These are phyloP conservation scores for Paecilomyces sp. DNA, from an alignment of 2,329 filamentous ascomycete species.

Conservation along the genomic window DNA sequence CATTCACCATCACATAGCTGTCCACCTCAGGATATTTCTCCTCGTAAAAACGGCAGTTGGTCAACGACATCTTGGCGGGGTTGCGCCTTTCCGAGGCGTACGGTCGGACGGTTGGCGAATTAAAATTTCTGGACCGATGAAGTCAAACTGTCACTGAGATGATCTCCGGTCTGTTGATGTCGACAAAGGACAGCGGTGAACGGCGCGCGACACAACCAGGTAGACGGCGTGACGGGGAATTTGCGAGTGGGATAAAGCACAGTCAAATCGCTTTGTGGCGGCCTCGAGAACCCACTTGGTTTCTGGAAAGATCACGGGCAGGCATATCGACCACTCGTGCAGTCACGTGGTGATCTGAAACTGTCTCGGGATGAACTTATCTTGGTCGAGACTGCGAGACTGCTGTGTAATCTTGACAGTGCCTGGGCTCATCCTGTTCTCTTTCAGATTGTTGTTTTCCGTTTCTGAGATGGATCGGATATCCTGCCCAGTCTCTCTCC, in stretches of 20 bases:
- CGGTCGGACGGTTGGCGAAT: not conserved
- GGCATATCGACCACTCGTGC: constrained; percentile 1
- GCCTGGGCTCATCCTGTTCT: not conserved
- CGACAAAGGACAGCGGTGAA: not conserved
- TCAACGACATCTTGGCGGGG: constrained; percentile 77
- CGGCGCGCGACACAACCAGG: not conserved
- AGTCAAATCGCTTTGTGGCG: constrained; percentile 32
- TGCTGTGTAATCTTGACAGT: not conserved
- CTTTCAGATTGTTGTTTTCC: not conserved
- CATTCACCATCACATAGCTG: constrained; percentile 99
- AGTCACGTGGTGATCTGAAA: constrained; percentile 3
- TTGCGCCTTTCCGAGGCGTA: constrained; percentile 17
- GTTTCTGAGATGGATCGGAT: not conserved
- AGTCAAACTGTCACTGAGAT: not conserved
- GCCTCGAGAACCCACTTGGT: constrained; percentile 30
- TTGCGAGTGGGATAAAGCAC: constrained; percentile 17
- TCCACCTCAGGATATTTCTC: constrained; percentile 98
- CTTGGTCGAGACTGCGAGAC: not conserved
- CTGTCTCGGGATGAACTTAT: too few relatives aligned
- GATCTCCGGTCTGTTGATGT: not conserved
- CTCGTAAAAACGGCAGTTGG: constrained; percentile 95
- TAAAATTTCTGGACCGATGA: not conserved
- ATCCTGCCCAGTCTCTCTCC: not conserved
- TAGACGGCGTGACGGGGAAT: constrained; percentile 3
- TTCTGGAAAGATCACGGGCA: constrained; percentile 7